These are phyloP conservation scores for Drechslerella dactyloides DNA, from an alignment of 2,329 filamentous ascomycete species.

Conservation along the genomic window DNA sequence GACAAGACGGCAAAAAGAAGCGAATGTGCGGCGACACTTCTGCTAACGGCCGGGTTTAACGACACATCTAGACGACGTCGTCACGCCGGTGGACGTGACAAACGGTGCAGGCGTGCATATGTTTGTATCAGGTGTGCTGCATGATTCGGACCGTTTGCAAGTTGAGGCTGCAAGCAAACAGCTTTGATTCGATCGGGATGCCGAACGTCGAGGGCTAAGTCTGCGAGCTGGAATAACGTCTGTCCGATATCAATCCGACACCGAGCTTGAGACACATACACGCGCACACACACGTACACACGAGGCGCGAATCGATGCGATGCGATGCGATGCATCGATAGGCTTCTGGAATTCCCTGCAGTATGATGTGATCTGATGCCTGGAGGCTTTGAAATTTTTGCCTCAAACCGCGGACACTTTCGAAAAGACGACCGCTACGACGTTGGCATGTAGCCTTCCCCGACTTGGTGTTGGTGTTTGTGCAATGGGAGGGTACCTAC, in stretches of 20 bases:
- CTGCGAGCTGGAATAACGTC: background rate
- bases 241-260: background rate
- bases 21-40: background rate
- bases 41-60: slow-evolving; percentile 4
- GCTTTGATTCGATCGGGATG: slow-evolving; percentile 2
- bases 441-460: background rate
- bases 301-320: background rate
- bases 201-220: background rate
- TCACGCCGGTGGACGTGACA: background rate
- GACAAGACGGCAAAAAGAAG: background rate
- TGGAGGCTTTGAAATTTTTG: slow-evolving; percentile 13
- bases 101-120: slow-evolving; percentile 4
- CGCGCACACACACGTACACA: background rate
- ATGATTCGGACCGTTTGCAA: slow-evolving; percentile 26
- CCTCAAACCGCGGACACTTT: slow-evolving; percentile 49
- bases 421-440: background rate
- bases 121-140: slow-evolving; percentile 20
- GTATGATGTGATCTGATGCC: background rate
- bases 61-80: background rate
- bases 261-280: background rate
- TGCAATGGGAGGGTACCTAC: background rate
- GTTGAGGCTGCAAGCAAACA: slow-evolving; percentile 11
- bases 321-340: background rate
- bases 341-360: background rate
- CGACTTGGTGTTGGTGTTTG: background rate